These are phyloP conservation scores for Seminavis robusta DNA, from an alignment of 108 stramenopile genomes.

Conservation along the genomic window DNA sequence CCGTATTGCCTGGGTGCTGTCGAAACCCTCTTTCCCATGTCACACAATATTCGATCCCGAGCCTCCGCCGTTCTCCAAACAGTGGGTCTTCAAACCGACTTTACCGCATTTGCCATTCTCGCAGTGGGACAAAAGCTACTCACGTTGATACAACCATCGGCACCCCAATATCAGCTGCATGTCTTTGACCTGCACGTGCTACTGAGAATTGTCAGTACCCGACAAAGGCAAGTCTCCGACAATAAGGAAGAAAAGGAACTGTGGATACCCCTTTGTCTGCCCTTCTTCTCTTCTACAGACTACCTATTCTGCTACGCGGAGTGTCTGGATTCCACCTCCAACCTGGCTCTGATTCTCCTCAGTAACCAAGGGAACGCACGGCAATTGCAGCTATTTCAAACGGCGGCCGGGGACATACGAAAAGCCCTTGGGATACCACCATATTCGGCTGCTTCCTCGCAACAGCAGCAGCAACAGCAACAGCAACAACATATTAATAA, in stretches of 20 bases:
- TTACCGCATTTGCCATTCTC: conserved; percentile 58
- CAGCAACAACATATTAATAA: conserved; percentile 5
- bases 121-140: conserved; percentile 49
- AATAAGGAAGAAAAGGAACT: no score
- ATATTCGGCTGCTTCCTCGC: conserved; percentile 22
- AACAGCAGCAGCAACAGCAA: conserved; percentile 9
- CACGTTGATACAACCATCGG: conserved; percentile 57
- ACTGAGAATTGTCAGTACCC: conserved; percentile 52
- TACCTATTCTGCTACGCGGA: conserved; percentile 66
- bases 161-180: conserved; percentile 51
- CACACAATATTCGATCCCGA: conserved; percentile 53
- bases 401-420: conserved; percentile 31
- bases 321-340: conserved; percentile 51
- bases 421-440: conserved; percentile 37
- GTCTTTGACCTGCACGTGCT: conserved; percentile 70
- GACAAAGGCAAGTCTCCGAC: no score
- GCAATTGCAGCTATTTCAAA: conserved; percentile 62
- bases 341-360: conserved; percentile 51
- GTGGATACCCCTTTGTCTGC: conserved; percentile 78
- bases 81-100: conserved; percentile 15
- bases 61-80: conserved; percentile 32
- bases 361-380: conserved; percentile 55
- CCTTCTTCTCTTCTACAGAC: conserved; percentile 63
- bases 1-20: conserved; percentile 57
- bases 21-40: conserved; percentile 57